These are phyloP conservation scores for Cladosporium sp. DNA, from an alignment of 2,329 filamentous ascomycete genomes.

Conservation along the genomic window DNA sequence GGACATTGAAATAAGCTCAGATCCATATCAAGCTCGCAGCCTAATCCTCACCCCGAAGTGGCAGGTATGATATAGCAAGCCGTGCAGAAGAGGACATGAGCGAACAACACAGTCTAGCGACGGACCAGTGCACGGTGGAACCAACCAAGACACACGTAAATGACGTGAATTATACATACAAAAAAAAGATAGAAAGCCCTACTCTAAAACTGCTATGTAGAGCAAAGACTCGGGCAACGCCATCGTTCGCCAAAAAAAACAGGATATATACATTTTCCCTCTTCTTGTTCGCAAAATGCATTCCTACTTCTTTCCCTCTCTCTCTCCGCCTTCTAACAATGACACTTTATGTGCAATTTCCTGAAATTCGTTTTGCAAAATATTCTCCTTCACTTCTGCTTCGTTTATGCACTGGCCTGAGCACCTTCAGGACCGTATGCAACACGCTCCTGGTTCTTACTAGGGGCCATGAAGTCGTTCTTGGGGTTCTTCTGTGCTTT, in stretches of 20 bases:
- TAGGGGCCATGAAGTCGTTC: slow-evolving; percentile 50
- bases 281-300: slow-evolving; percentile 4
- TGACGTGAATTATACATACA: slow-evolving; percentile 11
- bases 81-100: no score
- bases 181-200: slow-evolving; percentile 3
- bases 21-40: no score
- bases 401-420: neutral
- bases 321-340: neutral
- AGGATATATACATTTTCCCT: slow-evolving; percentile 12
- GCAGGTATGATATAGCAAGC: no score
- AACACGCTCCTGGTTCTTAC: slow-evolving; percentile 17
- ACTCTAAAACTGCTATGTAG: slow-evolving; percentile 5
- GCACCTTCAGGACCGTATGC: slow-evolving; percentile 7
- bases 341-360: neutral
- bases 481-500: slow-evolving; percentile 61
- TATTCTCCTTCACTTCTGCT: neutral
- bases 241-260: slow-evolving; percentile 9
- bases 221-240: slow-evolving; percentile 10
- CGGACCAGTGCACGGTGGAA: neutral
- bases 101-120: no score
- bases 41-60: no score
- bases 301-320: neutral
- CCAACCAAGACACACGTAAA: neutral
- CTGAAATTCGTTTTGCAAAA: neutral
- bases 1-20: no score